Base-by-base conservation (phyloP, 352 stramenopile genomes). In the Pythium volutum region DNA sequence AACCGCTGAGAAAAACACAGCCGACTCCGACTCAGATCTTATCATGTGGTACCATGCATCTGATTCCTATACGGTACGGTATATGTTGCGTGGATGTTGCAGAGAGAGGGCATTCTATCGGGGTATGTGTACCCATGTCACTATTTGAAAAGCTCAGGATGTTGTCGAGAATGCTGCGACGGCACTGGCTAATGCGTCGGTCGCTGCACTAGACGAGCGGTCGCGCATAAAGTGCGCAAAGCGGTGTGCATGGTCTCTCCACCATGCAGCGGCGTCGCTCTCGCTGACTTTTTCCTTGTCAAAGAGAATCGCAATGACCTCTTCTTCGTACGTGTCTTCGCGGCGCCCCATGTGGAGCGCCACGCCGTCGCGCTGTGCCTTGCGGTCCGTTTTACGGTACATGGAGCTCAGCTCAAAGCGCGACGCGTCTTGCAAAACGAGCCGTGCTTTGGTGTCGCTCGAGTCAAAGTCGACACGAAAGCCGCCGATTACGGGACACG, bases 251-350 rank as follows among this genome's bases (percentile, higher is more conserved):
- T 94, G 82, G 42, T 87, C 73, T 14, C 42, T 54, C 84, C 84
- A 94, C 84, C 84, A 94, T 12, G 67, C 66, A 46, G 75, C 67
- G n/a, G 84, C 84, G 15, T 94, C 81, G 25, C 69, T 66, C 42
- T 92, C 79, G 23, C 76, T 88, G 45, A 94, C 74, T 48, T 94
- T 94, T 47, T 94, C 82, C 68, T 83, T 88, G 71, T 94, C 84
- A 41, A 94, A 94, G 18, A 91, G 74, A 38, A 94, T 74, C 23
- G 81, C 82, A 53, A 92, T 90, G 39, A 91, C 82, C 58, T 92
- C 71, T 64, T 92, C 83, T 36, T 91, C 79, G 20, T 84, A 73
- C 23, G 74, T 94, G 72, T 94, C 82, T 54, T 94, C 84, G 41
- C 78, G 73, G 23, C 82, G 65, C 1, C 82, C 84, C 62, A 94